Percentiles rank a stretch among this genome's conserved stretches.
phyloP scores from a whole-genome alignment of 257 asterid genomes.

The Nicotiana obtusifolia region DNA sequence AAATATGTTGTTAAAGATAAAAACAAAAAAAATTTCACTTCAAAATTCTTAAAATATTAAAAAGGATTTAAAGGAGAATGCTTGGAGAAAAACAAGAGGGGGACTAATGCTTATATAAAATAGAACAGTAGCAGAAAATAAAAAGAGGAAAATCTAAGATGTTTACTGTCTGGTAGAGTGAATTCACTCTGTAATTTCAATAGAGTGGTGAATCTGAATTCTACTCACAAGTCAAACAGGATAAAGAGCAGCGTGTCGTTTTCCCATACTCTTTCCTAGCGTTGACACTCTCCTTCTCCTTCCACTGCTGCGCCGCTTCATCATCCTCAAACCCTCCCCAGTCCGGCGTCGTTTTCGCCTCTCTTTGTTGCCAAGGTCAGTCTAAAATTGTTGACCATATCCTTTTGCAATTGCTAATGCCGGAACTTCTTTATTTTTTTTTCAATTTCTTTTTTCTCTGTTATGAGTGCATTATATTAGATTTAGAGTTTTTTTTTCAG shows the following conservation, averaged over 20 bases:
- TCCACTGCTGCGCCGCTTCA: background rate
- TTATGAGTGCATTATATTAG: background rate
- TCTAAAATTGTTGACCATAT: background rate
- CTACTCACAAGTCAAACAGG: background rate
- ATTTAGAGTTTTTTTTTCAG: background rate
- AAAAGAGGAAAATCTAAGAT: background rate
- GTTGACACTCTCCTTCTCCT: background rate
- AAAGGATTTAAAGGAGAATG: too few species aligned
- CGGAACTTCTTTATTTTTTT: background rate
- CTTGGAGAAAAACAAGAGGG: too few species aligned
- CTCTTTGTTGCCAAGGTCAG: background rate
- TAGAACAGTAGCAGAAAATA: too few species aligned
- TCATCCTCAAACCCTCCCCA: slow-evolving; percentile 1
- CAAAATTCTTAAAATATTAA: too few species aligned
- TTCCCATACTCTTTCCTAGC: background rate
- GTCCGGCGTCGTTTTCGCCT: background rate
- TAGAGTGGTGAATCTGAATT: background rate
- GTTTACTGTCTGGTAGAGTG: background rate
- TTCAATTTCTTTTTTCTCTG: background rate
- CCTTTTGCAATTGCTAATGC: background rate
- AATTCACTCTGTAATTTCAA: background rate
- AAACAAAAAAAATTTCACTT: too few species aligned
- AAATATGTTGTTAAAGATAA: too few species aligned
- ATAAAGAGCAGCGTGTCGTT: background rate
- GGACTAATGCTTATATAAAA: too few species aligned